Evolutionary conservation across 2,329 filamentous ascomycete species (phyloP).

Genomic region (Colletotrichum abscissum): DNA sequence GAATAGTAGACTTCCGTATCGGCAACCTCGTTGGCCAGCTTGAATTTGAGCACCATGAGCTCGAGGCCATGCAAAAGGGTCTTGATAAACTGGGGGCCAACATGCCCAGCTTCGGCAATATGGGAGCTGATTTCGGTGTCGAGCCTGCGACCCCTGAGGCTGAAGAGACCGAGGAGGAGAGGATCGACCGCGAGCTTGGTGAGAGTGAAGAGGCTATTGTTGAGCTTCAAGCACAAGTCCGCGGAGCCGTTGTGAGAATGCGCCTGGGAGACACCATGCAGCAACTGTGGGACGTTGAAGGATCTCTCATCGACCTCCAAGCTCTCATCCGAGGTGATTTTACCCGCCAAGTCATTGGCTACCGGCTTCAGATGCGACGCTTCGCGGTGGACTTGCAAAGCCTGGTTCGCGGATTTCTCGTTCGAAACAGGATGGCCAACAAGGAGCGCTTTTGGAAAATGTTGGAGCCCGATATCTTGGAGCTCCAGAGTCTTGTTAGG

Average conservation of each 20-base stretch:
- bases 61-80: constrained; percentile 96
- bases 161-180: constrained; percentile 90
- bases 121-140: constrained; percentile 94
- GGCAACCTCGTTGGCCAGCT: constrained; percentile 96
- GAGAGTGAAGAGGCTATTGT: constrained; percentile 79
- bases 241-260: constrained; percentile 83
- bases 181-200: constrained; percentile 82
- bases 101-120: constrained; percentile 98
- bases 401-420: constrained; percentile 78
- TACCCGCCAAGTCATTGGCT: constrained; percentile 83
- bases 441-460: constrained; percentile 77
- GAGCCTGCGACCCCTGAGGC: constrained; percentile 79
- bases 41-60: constrained; percentile 96
- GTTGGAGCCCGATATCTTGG: constrained; percentile 77
- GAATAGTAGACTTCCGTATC: constrained; percentile 94
- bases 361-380: constrained; percentile 83
- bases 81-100: constrained; percentile 93
- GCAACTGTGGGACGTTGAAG: constrained; percentile 86
- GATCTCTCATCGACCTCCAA: constrained; percentile 83
- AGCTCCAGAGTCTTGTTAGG: constrained; percentile 84
- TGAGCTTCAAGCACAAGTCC: constrained; percentile 88
- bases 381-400: constrained; percentile 88
- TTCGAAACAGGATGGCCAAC: constrained; percentile 70
- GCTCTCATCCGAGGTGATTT: constrained; percentile 89
- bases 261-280: constrained; percentile 87